Evolutionary conservation across 1,284 basidiomycete species (phyloP), one percentile per base, ranked within the genome.

Genomic region (Sanghuangporus sanghuang): DNA sequence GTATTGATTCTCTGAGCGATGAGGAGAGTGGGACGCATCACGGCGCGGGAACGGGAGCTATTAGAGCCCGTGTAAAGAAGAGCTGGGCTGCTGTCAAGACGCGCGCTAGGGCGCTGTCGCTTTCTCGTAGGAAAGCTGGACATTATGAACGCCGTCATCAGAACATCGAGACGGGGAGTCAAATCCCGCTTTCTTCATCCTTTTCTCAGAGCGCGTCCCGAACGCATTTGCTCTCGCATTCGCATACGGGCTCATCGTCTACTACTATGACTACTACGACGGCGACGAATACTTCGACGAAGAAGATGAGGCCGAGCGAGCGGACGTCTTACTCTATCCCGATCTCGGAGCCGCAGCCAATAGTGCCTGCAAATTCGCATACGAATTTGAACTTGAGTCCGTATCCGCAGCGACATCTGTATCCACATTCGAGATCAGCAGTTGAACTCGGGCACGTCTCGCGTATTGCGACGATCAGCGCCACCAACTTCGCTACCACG

Each of bases 1-100:
- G 64, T 40, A 42, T 65, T n/a, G 64, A 65, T 44, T 53, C 64
- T 9, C 8, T 58, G 18, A 59, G 48, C 21, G 58, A 60, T 9
- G 59, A 21, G 36, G 52, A 44, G 21, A 27, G 23, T 2, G 48
- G 48, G 39, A 32, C 18, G 32, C 21, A 49, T 11, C 52, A 38
- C 38, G 36, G 48, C 8, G 55, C 54, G 27, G 27, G 44, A n/a
- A 2, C 44, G 2, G 16, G 16, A 46, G 44, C 21, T 46, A 18
- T 46, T 16, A 27, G 27, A 55, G 27, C 16, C 14, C 50, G 48
- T 6, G 57, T 60, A 27, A 38, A 48, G 14, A 49, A 39, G 16
- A 53, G 61, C 39, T 62, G 61, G 61, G 40, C 54, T 12, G 36
- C 21, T n/a, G 12, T 62, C 21, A 42, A 46, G 40, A 36, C 36